Conservation (phyloP, 2,329 filamentous ascomycete species). For the Sporothrix humicola region DNA sequence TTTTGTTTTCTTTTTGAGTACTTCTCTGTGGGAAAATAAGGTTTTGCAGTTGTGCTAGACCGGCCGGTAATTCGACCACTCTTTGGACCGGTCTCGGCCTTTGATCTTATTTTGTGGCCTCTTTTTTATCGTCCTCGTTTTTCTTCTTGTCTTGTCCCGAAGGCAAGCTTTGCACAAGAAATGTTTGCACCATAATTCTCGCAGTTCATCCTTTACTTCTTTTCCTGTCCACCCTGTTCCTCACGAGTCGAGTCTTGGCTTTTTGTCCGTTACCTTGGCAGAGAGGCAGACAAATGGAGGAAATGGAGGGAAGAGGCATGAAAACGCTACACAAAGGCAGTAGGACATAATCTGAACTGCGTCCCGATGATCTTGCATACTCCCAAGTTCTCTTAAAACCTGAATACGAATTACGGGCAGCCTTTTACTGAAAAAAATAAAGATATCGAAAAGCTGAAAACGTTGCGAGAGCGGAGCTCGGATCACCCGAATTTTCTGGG, state of each 20-base stretch:
- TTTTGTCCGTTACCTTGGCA: neutral
- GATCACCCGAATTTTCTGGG: too few species aligned
- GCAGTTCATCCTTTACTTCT: too few species aligned
- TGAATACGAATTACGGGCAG: neutral
- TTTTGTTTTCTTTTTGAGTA: neutral
- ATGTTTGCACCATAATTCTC: neutral
- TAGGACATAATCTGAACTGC: neutral
- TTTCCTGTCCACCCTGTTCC: neutral
- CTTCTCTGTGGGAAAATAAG: neutral
- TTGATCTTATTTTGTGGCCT: too few species aligned
- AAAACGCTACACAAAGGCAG: neutral
- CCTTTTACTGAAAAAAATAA: neutral
- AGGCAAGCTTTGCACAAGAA: constrained; percentile 7
- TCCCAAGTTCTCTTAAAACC: neutral
- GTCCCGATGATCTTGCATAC: neutral
- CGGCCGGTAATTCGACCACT: neutral
- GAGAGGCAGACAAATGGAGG: neutral
- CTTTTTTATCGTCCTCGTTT: neutral
- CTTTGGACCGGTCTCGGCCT: constrained; percentile 14
- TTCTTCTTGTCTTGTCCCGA: neutral
- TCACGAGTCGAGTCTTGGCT: neutral
- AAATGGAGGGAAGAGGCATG: neutral
- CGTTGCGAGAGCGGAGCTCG: neutral
- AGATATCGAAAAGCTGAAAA: neutral
- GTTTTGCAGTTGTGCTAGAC: neutral